phyloP scores from a whole-genome alignment of 345 rosid species.

The Sisymbrium irio region DNA sequence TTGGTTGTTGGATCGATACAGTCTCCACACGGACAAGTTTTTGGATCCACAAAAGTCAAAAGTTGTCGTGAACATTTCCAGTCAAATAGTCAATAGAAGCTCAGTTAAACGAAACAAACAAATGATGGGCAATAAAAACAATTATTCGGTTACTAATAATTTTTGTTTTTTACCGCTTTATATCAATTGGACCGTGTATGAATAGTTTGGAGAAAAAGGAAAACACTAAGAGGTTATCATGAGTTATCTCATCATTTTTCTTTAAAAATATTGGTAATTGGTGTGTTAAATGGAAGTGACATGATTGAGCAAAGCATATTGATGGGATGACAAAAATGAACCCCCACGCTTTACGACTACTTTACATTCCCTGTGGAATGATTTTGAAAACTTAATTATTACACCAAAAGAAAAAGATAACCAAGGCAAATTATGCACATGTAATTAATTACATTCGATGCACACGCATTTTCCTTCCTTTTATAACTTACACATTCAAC shows the following conservation, averaged over 20 bases:
- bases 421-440: conserved; percentile 24
- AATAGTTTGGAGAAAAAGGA: not conserved
- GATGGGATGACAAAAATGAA: conserved; percentile 31
- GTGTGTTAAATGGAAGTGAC: conserved; percentile 28
- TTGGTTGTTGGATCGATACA: not conserved
- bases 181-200: not conserved
- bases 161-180: not conserved
- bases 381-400: conserved; percentile 27
- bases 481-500: conserved; percentile 1
- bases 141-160: not conserved
- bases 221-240: conserved; percentile 21
- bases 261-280: conserved; percentile 14
- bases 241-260: conserved; percentile 20
- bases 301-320: conserved; percentile 30
- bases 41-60: not conserved
- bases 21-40: not conserved
- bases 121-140: not conserved
- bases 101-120: not conserved
- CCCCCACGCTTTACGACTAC: conserved; percentile 39
- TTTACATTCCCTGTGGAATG: conserved; percentile 28
- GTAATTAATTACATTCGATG: conserved; percentile 22
- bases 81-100: not conserved
- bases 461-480: not conserved
- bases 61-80: not conserved
- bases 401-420: conserved; percentile 30